phyloP scores from a whole-genome alignment of 1,139 yeast genomes.

The Ogataea hybrid region DNA sequence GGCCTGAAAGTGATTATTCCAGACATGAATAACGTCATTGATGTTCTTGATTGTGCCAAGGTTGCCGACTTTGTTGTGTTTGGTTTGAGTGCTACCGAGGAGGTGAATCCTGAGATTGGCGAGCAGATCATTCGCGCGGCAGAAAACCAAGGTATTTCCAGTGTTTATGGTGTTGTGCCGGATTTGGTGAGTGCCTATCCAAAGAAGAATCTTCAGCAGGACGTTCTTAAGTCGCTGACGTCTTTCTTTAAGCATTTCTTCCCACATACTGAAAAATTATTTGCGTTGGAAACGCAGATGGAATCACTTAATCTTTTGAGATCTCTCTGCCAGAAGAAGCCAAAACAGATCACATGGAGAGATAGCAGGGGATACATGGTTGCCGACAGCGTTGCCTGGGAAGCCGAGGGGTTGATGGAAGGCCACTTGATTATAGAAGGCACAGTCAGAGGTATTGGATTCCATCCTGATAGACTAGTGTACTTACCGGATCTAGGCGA shows the following conservation, averaged over 20 bases:
- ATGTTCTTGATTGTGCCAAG: conserved; percentile 82
- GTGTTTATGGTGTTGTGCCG: conserved; percentile 78
- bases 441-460: conserved; percentile 80
- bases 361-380: conserved; percentile 85
- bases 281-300: conserved; percentile 60
- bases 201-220: conserved; percentile 73
- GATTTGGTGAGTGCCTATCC: conserved; percentile 66
- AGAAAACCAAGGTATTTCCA: conserved; percentile 89
- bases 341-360: conserved; percentile 87
- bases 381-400: conserved; percentile 62
- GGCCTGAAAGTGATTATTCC: conserved; percentile 76
- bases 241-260: conserved; percentile 88
- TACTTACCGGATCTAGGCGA: conserved; percentile 93
- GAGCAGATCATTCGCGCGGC: conserved; percentile 87
- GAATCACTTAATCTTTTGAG: conserved; percentile 76
- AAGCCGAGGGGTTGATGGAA: conserved; percentile 37
- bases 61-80: conserved; percentile 86
- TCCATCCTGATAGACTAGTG: conserved; percentile 71
- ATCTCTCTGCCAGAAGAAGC: conserved; percentile 78
- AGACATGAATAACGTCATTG: conserved; percentile 60
- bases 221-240: conserved; percentile 74
- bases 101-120: conserved; percentile 76
- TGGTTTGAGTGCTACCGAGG: conserved; percentile 80
- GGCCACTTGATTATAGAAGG: conserved; percentile 67
- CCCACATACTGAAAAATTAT: conserved; percentile 79